Evolutionary conservation across 768 basidiomycete genomes (phyloP).

Genomic region (Suillus paluster): DNA sequence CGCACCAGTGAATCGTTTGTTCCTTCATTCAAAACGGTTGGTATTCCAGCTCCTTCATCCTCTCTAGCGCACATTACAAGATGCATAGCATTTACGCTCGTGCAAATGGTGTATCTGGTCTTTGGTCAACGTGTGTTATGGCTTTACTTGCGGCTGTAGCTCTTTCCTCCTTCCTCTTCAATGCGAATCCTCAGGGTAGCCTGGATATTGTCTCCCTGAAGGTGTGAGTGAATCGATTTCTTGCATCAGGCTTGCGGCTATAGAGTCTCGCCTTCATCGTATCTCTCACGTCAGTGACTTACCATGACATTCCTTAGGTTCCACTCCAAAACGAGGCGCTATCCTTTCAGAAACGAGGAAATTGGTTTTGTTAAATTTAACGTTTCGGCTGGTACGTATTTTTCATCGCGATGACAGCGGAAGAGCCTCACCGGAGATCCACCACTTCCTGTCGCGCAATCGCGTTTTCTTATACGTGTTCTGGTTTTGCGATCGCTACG

Average conservation of each 20-base stretch:
- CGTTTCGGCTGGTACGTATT: constrained; percentile 68
- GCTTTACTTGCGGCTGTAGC: constrained; percentile 71
- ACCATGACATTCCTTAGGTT: constrained; percentile 38
- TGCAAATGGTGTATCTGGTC: constrained; percentile 73
- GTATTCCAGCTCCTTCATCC: neutral
- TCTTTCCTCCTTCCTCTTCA: constrained; percentile 71
- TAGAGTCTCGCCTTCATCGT: constrained; percentile 11
- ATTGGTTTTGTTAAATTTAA: constrained; percentile 83
- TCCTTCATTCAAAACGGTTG: neutral
- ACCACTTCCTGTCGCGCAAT: constrained; percentile 7
- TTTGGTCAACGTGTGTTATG: constrained; percentile 79
- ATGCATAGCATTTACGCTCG: constrained; percentile 79
- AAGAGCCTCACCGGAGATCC: constrained; percentile 27
- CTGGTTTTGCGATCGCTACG: neutral
- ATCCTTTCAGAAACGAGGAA: constrained; percentile 68
- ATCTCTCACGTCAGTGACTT: constrained; percentile 17
- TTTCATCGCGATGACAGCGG: constrained; percentile 28
- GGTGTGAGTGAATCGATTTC: constrained; percentile 58
- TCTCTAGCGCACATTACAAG: neutral
- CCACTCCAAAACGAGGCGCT: constrained; percentile 54
- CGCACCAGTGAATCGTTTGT: neutral
- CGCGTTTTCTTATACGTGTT: constrained; percentile 8
- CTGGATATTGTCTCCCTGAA: constrained; percentile 68
- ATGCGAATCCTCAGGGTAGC: constrained; percentile 57
- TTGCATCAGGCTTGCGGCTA: constrained; percentile 9